A percentile compares a stretch with the other conserved stretches of the same genome.
Evolutionary conservation across 1,284 basidiomycete genomes (phyloP).

Genomic region (Melampsora occidentalis): DNA sequence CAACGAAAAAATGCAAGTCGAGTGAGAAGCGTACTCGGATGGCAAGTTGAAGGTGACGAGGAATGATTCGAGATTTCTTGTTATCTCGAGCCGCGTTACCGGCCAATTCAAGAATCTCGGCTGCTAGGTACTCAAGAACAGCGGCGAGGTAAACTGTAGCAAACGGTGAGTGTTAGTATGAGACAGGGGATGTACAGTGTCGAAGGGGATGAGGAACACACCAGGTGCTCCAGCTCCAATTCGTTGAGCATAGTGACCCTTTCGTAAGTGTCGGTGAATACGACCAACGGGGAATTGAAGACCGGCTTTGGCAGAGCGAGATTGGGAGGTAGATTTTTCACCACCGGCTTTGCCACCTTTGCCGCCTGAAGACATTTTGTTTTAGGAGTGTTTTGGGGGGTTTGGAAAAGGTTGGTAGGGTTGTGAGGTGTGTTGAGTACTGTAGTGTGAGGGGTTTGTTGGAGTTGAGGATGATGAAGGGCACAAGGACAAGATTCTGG

Average conservation of each 20-base stretch:
- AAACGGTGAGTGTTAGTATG: slow-evolving; percentile 47
- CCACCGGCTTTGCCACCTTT: slow-evolving; percentile 43
- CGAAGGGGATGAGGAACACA: slow-evolving; percentile 55
- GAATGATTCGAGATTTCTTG: slow-evolving; percentile 84
- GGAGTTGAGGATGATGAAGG: neutral
- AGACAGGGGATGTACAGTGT: slow-evolving; percentile 3
- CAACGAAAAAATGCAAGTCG: neutral
- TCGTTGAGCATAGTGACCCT: slow-evolving; percentile 77
- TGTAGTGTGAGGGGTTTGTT: too few species aligned
- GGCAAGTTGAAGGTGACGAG: slow-evolving; percentile 82
- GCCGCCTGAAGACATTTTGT: slow-evolving; percentile 39
- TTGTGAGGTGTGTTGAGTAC: neutral
- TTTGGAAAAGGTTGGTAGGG: neutral
- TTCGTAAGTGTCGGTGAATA: slow-evolving; percentile 80
- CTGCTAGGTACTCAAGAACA: slow-evolving; percentile 77
- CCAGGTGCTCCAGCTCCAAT: slow-evolving; percentile 72
- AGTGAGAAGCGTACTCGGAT: slow-evolving; percentile 58
- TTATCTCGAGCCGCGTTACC: slow-evolving; percentile 72
- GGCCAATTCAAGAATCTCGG: slow-evolving; percentile 82
- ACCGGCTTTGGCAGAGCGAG: slow-evolving; percentile 77
- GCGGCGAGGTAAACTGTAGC: slow-evolving; percentile 76
- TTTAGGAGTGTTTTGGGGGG: neutral
- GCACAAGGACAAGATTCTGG: neutral
- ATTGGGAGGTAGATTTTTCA: slow-evolving; percentile 50
- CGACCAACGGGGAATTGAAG: slow-evolving; percentile 79